Evolutionary conservation across 495 filamentous ascomycete genomes (phyloP), one percentile per base, ranked within the genome.

Genomic region (Talaromyces stipitatus): DNA sequence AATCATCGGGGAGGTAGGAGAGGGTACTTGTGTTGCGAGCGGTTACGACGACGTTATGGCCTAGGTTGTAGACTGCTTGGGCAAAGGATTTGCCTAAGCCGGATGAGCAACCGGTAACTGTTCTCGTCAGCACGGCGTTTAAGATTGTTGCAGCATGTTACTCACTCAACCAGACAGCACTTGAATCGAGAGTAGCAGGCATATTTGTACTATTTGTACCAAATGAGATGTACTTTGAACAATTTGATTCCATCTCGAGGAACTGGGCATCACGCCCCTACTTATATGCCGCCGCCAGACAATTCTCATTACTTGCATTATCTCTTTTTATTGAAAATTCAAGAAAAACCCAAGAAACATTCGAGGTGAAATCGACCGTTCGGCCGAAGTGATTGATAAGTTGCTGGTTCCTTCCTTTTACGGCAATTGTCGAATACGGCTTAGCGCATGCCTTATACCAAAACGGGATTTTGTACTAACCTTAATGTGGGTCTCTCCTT

Each of bases 11-110:
- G 11, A 81, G 64, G 53, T 64, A 67, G 20, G 69, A 63, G 18
- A 81, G 65, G 4, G 66, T 54, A 7, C 62, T 24, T n/a, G 61
- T 16, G 36, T 76, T 68, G 51, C 69, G 67, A 14, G 77, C 74
- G 1, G 76, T 83, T 10, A 78, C 80, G 2, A 81, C 76, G 24
- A 83, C 61, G 8, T 71, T 72, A 50, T 78, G 63, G 28, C 67
- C 64, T 8, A 69, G 62, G 26, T 72, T 64, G 47, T 72, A 59
- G 59, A 77, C 62, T 23, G 54, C 58, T 11, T 64, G 55, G 50
- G 74, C 74, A n/a, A 83, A 56, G 20, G 69, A 63, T 33, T 69
- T 71, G 45, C 81, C 79, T 60, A 80, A 29, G 6, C 65, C 65
- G 12, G 63, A 67, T n/a, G 67, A 69, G 48, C 63, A 67, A 8